phyloP scores from a whole-genome alignment of 2,329 filamentous ascomycete species.

The Fusarium citri region DNA sequence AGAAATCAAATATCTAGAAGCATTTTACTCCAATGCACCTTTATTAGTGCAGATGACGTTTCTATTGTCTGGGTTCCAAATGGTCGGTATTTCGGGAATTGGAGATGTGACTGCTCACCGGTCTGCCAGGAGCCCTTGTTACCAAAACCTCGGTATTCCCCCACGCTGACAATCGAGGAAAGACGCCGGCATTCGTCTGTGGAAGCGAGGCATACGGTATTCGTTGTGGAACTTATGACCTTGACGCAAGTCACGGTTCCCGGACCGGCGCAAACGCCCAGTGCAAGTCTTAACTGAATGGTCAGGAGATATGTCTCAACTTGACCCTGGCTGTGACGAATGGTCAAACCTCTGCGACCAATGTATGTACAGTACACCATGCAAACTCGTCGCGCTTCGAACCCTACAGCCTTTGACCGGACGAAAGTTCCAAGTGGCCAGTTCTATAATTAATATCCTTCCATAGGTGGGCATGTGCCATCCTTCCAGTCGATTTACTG shows the following conservation, averaged over 20 bases:
- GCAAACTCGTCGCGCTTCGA: background rate
- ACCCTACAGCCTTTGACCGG: background rate
- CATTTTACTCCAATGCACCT: constrained; percentile 5
- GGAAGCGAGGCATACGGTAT: constrained; percentile 8
- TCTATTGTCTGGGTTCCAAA: constrained; percentile 20
- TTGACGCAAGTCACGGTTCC: background rate
- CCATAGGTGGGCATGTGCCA: background rate
- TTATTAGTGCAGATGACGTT: constrained; percentile 28
- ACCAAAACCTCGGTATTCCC: constrained; percentile 35
- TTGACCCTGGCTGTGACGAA: background rate
- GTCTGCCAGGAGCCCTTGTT: constrained; percentile 40
- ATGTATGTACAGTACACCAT: background rate
- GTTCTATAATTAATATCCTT: constrained; percentile 6
- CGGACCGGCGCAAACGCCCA: background rate
- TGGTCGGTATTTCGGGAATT: constrained; percentile 29
- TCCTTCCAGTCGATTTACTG: background rate
- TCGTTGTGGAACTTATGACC: background rate
- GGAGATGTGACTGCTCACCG: constrained; percentile 41
- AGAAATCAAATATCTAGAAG: constrained; percentile 27
- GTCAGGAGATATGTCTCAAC: background rate
- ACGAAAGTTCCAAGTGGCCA: background rate
- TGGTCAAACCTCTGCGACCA: background rate
- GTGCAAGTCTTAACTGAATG: background rate
- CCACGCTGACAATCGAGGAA: constrained; percentile 28
- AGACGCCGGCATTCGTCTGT: constrained; percentile 19